Evolutionary conservation across 441 rosid genomes (phyloP), one percentile per base, ranked within the genome.

Genomic region (Populus hybrid): DNA sequence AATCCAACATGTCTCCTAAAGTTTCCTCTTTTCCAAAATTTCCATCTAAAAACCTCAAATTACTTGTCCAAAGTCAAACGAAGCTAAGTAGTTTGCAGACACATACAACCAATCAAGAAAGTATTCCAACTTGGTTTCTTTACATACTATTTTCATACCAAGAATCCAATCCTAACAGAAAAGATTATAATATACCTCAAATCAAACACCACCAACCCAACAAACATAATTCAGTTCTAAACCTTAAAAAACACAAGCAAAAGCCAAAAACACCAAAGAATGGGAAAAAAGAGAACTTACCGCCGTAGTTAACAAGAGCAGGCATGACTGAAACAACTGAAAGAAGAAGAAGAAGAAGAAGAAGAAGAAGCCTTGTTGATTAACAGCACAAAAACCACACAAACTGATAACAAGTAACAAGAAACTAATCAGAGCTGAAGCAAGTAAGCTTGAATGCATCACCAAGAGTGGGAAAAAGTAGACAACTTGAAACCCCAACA

Each of bases 291-390:
- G 23, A 71, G n/a, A 45, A 63, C 87, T 80, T 77, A 90, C 95
- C 92, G 74, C 78, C 40, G 81, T 80, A 84, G 81, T 91, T 91
- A 76, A 90, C 90, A 76, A 91, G 88, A 82, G 93, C 78, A 80
- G 92, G 90, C 95, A 91, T 91, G 88, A 45, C 79, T 82, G 85
- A 53, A 53, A 53, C 61, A 16, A 18, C 61, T 53, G 77, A 80
- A n/a, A n/a, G n/a, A 69, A 68, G 74, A 59, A 59, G 64, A 67
- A 79, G 71, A 79, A 76, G 74, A 77, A 80, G 42, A 28, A 28
- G 29, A 28, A 28, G 29, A 28, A 28, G 29, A 28, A 28, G 29
- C 31, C 77, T 79, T 31, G 31, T 79, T 31, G 31, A 36, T 31
- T 40, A 72, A 82, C 82, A 78, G 59, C 76, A 72, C 36, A 72